Evolutionary conservation across 2,329 filamentous ascomycete genomes (phyloP).

Genomic region (Hypoxylon sp.): DNA sequence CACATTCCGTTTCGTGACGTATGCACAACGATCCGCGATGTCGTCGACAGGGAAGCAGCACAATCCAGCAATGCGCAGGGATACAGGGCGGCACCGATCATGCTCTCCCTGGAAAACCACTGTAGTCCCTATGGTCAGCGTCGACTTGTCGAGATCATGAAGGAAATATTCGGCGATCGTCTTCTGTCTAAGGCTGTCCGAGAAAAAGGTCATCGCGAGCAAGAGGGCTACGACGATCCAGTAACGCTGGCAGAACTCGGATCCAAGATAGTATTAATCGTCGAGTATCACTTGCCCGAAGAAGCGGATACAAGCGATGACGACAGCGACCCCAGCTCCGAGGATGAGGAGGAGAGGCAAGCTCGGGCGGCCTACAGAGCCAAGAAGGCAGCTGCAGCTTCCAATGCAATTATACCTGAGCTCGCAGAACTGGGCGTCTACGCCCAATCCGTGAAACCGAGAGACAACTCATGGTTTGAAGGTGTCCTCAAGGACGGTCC

Average conservation of each 20-base stretch:
- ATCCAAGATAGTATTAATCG: conserved; percentile 76
- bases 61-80: conserved; percentile 58
- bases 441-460: conserved; percentile 78
- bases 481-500: conserved; percentile 57
- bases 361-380: conserved; percentile 68
- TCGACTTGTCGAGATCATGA: conserved; percentile 76
- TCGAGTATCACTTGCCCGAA: conserved; percentile 74
- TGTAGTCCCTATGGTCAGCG: conserved; percentile 72
- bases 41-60: conserved; percentile 70
- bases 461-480: conserved; percentile 76
- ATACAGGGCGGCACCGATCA: conserved; percentile 68
- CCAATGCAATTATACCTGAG: conserved; percentile 72
- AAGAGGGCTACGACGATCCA: conserved; percentile 66
- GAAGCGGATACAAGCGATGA: conserved; percentile 62
- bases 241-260: conserved; percentile 72
- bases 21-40: conserved; percentile 75
- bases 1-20: conserved; percentile 75
- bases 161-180: conserved; percentile 72
- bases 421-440: conserved; percentile 77
- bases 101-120: conserved; percentile 79
- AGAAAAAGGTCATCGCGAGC: conserved; percentile 69
- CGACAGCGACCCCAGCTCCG: conserved; percentile 56
- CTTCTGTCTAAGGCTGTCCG: conserved; percentile 72
- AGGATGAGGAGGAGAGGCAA: conserved; percentile 60
- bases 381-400: conserved; percentile 65